Evolutionary conservation across 2,329 filamentous ascomycete species (phyloP).

Genomic region (Calonectria naviculata): DNA sequence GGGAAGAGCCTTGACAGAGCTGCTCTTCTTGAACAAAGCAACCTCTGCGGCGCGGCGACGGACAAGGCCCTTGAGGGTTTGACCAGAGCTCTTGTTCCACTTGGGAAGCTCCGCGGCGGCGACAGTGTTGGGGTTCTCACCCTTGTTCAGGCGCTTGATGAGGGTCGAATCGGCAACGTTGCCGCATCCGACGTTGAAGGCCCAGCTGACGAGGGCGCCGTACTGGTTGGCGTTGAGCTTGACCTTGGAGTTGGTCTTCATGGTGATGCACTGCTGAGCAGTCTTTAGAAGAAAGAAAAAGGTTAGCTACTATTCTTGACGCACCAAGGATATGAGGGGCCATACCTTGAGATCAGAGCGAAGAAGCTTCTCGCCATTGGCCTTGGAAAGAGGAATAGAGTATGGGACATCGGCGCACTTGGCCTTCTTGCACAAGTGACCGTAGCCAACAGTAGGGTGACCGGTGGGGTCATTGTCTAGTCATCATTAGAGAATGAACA

Average conservation of each 20-base stretch:
- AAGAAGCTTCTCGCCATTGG: conserved; percentile 53
- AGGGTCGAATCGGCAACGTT: conserved; percentile 52
- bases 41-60: conserved; percentile 58
- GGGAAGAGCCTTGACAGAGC: conserved; percentile 23
- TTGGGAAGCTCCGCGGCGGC: conserved; percentile 57
- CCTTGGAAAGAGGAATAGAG: conserved; percentile 55
- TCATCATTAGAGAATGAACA: neutral
- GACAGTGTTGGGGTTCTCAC: conserved; percentile 46
- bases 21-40: conserved; percentile 40
- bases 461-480: conserved; percentile 54
- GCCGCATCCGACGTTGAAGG: conserved; percentile 62
- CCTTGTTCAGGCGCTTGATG: conserved; percentile 32
- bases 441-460: conserved; percentile 61
- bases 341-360: conserved; percentile 27
- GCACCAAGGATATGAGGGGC: no score
- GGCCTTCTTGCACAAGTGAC: conserved; percentile 56
- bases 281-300: neutral
- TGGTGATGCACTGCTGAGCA: conserved; percentile 52
- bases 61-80: conserved; percentile 52
- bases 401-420: conserved; percentile 58
- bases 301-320: neutral
- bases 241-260: conserved; percentile 40
- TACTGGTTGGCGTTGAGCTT: conserved; percentile 60
- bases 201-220: conserved; percentile 62
- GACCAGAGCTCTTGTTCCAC: conserved; percentile 56